phyloP scores from a whole-genome alignment of 768 basidiomycete species.

The Boletus huronensis region DNA sequence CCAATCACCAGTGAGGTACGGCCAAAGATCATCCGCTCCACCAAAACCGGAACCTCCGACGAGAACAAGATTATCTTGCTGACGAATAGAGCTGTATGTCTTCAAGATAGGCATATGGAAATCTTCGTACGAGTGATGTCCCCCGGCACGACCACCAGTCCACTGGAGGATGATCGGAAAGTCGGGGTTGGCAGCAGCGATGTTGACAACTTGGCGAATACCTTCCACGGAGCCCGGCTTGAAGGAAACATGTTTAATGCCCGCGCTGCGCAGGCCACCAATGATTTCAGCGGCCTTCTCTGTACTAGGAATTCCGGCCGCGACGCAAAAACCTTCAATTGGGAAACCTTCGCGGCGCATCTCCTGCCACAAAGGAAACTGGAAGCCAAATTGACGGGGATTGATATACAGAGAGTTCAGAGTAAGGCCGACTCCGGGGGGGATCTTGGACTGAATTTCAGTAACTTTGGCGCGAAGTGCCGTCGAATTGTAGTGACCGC shows the following conservation, averaged over 20 bases:
- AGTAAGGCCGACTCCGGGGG: slow-evolving; percentile 87
- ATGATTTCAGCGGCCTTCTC: slow-evolving; percentile 99
- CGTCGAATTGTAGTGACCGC: slow-evolving; percentile 91
- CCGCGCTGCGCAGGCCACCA: slow-evolving; percentile 69
- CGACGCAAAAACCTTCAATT: slow-evolving; percentile 98
- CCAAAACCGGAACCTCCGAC: slow-evolving; percentile 96
- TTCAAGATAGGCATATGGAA: slow-evolving; percentile 94
- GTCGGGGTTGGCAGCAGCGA: slow-evolving; percentile 89
- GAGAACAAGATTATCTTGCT: slow-evolving; percentile 83
- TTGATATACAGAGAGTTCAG: slow-evolving; percentile 98
- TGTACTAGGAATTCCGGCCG: slow-evolving; percentile 93
- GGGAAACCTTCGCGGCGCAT: slow-evolving; percentile 94
- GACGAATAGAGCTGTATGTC: slow-evolving; percentile 88
- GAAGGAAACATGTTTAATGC: slow-evolving; percentile 95
- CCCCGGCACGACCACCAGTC: slow-evolving; percentile 98
- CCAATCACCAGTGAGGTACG: slow-evolving; percentile 97
- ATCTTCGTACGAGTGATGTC: slow-evolving; percentile 98
- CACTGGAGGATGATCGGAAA: slow-evolving; percentile 98
- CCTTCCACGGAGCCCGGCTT: slow-evolving; percentile 99
- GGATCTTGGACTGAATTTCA: slow-evolving; percentile 85
- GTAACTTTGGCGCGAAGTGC: slow-evolving; percentile 87
- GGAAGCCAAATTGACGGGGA: slow-evolving; percentile 95
- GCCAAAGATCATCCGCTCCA: slow-evolving; percentile 92
- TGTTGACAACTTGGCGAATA: slow-evolving; percentile 95
- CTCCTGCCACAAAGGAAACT: slow-evolving; percentile 96